A percentile compares a stretch with the other conserved stretches of the same genome.
These are phyloP conservation scores for Nakataea oryzae DNA, from an alignment of 2,329 filamentous ascomycete species.

Conservation along the genomic window DNA sequence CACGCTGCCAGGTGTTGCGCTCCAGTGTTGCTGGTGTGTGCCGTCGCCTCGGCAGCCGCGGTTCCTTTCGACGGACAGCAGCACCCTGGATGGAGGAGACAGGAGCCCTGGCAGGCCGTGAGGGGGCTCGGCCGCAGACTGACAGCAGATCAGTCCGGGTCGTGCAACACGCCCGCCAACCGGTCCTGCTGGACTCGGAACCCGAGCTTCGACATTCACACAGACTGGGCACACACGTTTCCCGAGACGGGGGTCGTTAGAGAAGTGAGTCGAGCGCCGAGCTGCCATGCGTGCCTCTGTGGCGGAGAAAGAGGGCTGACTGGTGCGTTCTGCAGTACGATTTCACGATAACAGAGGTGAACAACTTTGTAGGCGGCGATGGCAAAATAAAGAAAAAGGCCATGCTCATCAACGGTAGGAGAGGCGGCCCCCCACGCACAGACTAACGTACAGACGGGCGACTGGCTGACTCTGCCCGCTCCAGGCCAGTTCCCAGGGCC, in stretches of 20 bases:
- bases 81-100: not conserved
- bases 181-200: conserved; percentile 24
- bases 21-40: not conserved
- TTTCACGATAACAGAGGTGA: conserved; percentile 28
- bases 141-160: not conserved
- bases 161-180: not conserved
- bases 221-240: conserved; percentile 28
- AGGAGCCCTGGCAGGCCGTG: too few relatives aligned
- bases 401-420: not conserved
- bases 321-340: conserved; percentile 19
- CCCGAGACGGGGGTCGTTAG: conserved; percentile 37
- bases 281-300: not conserved
- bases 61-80: not conserved
- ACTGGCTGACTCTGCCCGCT: conserved; percentile 20
- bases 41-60: not conserved
- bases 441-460: conserved; percentile 24
- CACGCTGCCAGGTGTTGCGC: not conserved
- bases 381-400: not conserved
- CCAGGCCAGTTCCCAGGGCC: conserved; percentile 10
- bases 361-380: conserved; percentile 10
- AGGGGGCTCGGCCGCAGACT: not conserved
- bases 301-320: conserved; percentile 10
- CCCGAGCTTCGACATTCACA: conserved; percentile 31
- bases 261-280: conserved; percentile 20
- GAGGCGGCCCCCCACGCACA: conserved; percentile 24